Percentiles rank a stretch among this genome's conserved stretches.
phyloP scores from a whole-genome alignment of 2,329 filamentous ascomycete genomes.

The Ceratocystis alfenasii region DNA sequence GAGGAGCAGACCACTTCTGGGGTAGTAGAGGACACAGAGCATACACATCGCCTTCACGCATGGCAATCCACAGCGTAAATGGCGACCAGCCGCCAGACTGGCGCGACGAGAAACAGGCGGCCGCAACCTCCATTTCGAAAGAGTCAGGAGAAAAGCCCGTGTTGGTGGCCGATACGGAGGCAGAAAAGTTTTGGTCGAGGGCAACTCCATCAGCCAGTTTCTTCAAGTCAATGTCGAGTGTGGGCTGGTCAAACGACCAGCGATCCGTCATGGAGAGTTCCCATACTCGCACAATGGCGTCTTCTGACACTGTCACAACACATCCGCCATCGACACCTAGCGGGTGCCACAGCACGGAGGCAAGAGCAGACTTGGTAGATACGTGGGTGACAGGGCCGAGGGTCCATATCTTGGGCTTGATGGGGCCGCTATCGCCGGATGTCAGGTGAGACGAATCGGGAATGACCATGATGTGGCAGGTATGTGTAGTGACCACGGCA shows the following conservation, averaged over 20 bases:
- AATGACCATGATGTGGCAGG: conserved; percentile 74
- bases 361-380: conserved; percentile 67
- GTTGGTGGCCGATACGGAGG: conserved; percentile 59
- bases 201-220: conserved; percentile 77
- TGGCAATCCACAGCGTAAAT: conserved; percentile 96
- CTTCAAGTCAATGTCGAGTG: conserved; percentile 74
- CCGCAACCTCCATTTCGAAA: conserved; percentile 87
- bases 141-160: conserved; percentile 79
- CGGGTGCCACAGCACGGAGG: conserved; percentile 83
- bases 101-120: conserved; percentile 62
- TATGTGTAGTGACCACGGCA: conserved; percentile 76
- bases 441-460: conserved; percentile 69
- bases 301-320: conserved; percentile 76
- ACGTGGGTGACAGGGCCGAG: conserved; percentile 90
- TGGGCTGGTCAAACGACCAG: conserved; percentile 75
- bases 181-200: conserved; percentile 70
- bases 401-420: conserved; percentile 78
- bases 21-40: conserved; percentile 84
- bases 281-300: conserved; percentile 83
- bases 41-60: conserved; percentile 86
- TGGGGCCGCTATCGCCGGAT: conserved; percentile 51
- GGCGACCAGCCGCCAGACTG: conserved; percentile 76
- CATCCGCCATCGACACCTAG: conserved; percentile 70
- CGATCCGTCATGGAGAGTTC: conserved; percentile 73
- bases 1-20: conserved; percentile 67